Base-by-base conservation (phyloP, 805 yeast species). In the Ogataea methylovora region DNA sequence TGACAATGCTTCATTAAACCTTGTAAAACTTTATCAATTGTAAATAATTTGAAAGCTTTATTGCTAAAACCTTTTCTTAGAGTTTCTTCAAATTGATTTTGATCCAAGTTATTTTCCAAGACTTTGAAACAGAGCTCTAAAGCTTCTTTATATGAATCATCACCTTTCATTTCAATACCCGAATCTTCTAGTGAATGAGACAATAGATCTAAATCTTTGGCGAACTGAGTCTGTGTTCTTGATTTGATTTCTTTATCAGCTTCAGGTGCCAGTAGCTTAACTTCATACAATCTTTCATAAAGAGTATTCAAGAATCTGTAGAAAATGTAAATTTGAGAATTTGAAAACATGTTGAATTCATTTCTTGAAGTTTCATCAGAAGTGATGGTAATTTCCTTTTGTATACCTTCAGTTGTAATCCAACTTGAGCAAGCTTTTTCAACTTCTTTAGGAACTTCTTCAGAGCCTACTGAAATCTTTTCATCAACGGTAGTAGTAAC, bases 31-130 rank as follows among this genome's bases (percentile, higher is more conserved):
- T 88, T 92, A 56, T 92, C 97, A 41, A 92, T 72, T 2, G 97
- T 90, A 63, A 87, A 90, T 37, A 92, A 61, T 56, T 86, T 86
- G 65, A 84, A 92, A 0, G 97, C 98, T 41, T 79, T 81, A 61
- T 90, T 92, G 51, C 92, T 75, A 63, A 84, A 92, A 0, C 94
- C 96, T 65, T 90, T 97, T 42, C 99, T 84, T 39, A 92, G 61
- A 13, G 95, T 74, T 58, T 92, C 98, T 63, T 92, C 99, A 56
- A 84, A 94, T 82, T 87, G 79, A 57, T 82, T 92, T 42, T 85
- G 94, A 51, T 92, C 99, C 32, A 92, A 61, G 24, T 86, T 92
- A 20, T 95, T 95, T 44, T 85, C 92, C 43, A 92, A 81, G 33
- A 86, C 65, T 43, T 76, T 73, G 44, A 76, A 85, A 38, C 94